phyloP scores from a whole-genome alignment of 805 yeast genomes.

The Komagataella populi region DNA sequence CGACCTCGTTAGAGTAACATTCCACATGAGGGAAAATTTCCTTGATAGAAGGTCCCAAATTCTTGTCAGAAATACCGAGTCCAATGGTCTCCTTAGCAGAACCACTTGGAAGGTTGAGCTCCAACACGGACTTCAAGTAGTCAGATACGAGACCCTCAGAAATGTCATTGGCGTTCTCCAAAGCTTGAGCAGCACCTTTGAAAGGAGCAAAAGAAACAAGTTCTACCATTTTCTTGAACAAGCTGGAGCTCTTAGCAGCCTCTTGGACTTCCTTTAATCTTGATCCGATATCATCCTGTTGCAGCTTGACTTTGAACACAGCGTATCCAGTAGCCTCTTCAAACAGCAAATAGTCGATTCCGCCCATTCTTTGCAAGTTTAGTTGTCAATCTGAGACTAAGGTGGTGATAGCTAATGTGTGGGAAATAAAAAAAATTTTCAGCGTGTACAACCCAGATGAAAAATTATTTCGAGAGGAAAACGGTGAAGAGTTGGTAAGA shows the following conservation, averaged over 20 bases:
- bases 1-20: slow-evolving; percentile 81
- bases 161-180: slow-evolving; percentile 95
- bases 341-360: slow-evolving; percentile 80
- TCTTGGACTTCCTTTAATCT: slow-evolving; percentile 89
- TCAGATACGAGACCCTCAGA: slow-evolving; percentile 95
- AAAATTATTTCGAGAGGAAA: neutral
- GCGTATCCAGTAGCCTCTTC: slow-evolving; percentile 99
- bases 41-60: slow-evolving; percentile 93
- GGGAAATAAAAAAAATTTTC: neutral
- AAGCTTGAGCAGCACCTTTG: slow-evolving; percentile 98
- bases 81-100: slow-evolving; percentile 52
- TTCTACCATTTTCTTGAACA: slow-evolving; percentile 86
- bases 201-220: slow-evolving; percentile 94
- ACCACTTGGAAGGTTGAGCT: slow-evolving; percentile 78
- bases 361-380: slow-evolving; percentile 30
- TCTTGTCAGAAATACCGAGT: slow-evolving; percentile 87
- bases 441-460: neutral
- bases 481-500: neutral
- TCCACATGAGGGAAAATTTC: slow-evolving; percentile 82
- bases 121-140: slow-evolving; percentile 77
- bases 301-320: slow-evolving; percentile 82
- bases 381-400: neutral
- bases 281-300: slow-evolving; percentile 89
- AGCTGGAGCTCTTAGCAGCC: slow-evolving; percentile 72
- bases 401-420: neutral